A percentile compares a stretch with the other conserved stretches of the same genome.
Evolutionary conservation across 345 rosid species (phyloP).

Genomic region (Balakata baccata): DNA sequence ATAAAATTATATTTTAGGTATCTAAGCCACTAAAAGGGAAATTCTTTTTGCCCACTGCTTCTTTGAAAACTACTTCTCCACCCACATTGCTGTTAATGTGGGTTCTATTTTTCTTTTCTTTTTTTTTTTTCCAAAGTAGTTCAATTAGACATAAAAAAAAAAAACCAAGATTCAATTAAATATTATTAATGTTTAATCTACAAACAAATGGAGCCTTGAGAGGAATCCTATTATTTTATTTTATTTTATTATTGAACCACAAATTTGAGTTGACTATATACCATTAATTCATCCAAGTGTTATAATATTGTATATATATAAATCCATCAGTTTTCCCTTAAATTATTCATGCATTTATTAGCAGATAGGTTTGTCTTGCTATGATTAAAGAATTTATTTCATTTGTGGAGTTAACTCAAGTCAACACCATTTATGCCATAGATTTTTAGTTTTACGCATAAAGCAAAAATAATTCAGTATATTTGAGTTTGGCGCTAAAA

Average conservation of each 20-base stretch:
- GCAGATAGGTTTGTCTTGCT: neutral
- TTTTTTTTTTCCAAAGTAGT: neutral
- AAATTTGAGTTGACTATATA: constrained; percentile 1
- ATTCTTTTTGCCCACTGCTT: constrained; percentile 50
- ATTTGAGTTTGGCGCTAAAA: too few relatives aligned
- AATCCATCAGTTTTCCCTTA: neutral
- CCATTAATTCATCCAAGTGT: neutral
- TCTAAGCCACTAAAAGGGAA: constrained; percentile 39
- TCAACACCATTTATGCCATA: neutral
- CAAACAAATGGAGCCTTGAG: neutral
- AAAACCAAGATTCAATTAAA: constrained; percentile 14
- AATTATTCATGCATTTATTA: neutral
- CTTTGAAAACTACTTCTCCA: constrained; percentile 46
- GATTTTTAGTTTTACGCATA: too few relatives aligned
- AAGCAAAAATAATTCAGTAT: too few relatives aligned
- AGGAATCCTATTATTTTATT: neutral
- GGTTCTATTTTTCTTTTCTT: constrained; percentile 16
- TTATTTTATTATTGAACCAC: neutral
- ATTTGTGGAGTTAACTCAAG: neutral
- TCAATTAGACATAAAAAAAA: constrained; percentile 25
- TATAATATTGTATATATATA: neutral
- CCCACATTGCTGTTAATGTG: constrained; percentile 39
- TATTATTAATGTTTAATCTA: neutral
- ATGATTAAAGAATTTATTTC: neutral
- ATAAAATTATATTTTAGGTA: constrained; percentile 17